Evolutionary conservation across 1,139 yeast genomes (phyloP).

Genomic region (Debaryomycetaceae sp.): DNA sequence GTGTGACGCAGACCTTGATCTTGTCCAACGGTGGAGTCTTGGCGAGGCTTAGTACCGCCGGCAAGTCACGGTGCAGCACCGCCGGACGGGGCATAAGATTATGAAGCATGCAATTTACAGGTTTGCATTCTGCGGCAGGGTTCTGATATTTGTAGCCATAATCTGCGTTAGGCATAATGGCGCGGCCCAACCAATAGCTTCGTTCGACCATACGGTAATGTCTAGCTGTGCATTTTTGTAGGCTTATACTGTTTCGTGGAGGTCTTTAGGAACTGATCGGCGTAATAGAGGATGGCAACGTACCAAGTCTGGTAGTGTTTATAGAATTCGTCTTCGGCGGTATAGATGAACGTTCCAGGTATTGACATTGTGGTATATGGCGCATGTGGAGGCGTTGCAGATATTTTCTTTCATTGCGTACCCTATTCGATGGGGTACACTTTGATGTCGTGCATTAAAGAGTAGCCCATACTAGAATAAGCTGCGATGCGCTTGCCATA

Average conservation of each 20-base stretch:
- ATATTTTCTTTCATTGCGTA: conserved; percentile 65
- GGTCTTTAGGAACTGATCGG: conserved; percentile 51
- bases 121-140: conserved; percentile 5
- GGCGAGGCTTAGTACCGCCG: conserved; percentile 10
- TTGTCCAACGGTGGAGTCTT: conserved; percentile 17
- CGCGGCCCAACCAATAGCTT: conserved; percentile 56
- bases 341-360: conserved; percentile 82
- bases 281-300: conserved; percentile 52
- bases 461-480: conserved; percentile 67
- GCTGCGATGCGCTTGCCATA: conserved; percentile 43
- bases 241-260: conserved; percentile 36
- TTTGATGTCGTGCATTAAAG: conserved; percentile 76
- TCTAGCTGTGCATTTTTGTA: conserved; percentile 37
- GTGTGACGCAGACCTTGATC: too few species aligned
- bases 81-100: conserved; percentile 12
- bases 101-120: conserved; percentile 21
- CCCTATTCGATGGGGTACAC: conserved; percentile 81
- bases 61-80: conserved; percentile 5
- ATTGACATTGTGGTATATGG: conserved; percentile 68
- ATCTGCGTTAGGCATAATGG: conserved; percentile 52
- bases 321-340: conserved; percentile 53
- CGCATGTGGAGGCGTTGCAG: conserved; percentile 70
- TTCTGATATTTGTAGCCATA: conserved; percentile 23
- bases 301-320: conserved; percentile 53
- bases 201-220: conserved; percentile 55